Evolutionary conservation across 164 flowering plant species (phyloP), one percentile per base, ranked within the genome.

Genomic region (Vitis cinerea): DNA sequence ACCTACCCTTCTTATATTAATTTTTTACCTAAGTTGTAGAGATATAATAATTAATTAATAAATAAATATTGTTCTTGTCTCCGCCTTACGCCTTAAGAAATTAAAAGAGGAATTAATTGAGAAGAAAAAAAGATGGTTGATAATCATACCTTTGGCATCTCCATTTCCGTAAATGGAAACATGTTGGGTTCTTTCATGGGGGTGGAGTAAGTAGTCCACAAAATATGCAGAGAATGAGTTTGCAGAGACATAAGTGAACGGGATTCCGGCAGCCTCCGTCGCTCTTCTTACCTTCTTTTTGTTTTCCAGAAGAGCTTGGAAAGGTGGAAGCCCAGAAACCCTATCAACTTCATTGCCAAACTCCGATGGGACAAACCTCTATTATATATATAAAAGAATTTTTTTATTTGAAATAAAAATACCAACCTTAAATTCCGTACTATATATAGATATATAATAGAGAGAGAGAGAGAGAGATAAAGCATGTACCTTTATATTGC

Each of bases 321-420:
- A 75, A 0, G 83, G 83, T 2, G 77, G 77, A 13, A 81, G 59
- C 16, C 71, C 77, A n/a, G 59, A 63, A 1, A 73, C 72, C 59
- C 79, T 72, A 61, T 80, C 83, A 1, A 64, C 83, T 54, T 80
- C 83, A 30, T 61, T 65, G 11, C 83, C 83, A 37, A 77, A 80
- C 54, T 80, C 83, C 6, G 83, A 80, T 4, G 83, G 83, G 9
- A 80, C 51, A 62, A 80, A 80, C 29, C 83, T 77, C 83, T 80
- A 6, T 4, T 31, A 31, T 31, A 31, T 31, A 0, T 0, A 31
- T 31, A 31, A 31, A 31, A 31, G 6, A 4, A 3, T 31, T 31
- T 31, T 31, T 4, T 4, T 31, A 23, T 31, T 31, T 19, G 23
- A 19, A 19, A 19, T 19, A 19, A 19, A 19, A 19, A 19, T 19